Conservation (phyloP, 2,329 filamentous ascomycete species). For the Pseudogymnoascus pannorum region DNA sequence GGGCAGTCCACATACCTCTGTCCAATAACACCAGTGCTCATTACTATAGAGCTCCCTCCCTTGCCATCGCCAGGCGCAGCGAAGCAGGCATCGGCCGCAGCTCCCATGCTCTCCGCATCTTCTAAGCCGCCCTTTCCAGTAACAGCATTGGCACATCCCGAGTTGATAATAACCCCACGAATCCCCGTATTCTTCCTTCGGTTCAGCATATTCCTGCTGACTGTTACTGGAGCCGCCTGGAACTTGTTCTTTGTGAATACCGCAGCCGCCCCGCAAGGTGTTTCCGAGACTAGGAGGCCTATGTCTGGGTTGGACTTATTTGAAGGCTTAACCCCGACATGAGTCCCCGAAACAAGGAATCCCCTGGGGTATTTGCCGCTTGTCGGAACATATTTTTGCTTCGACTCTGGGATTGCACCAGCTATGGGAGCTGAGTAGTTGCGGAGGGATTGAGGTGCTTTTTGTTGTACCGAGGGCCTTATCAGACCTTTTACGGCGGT, state of each 20-base stretch:
- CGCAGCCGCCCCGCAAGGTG: constrained; percentile 77
- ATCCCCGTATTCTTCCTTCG: constrained; percentile 61
- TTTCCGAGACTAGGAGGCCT: constrained; percentile 78
- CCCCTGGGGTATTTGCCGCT: constrained; percentile 83
- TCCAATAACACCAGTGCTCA: constrained; percentile 98
- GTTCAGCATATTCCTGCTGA: constrained; percentile 66
- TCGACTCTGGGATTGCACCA: constrained; percentile 62
- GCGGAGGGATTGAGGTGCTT: constrained; percentile 27
- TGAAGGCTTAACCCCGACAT: constrained; percentile 87
- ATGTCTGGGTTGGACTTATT: constrained; percentile 91
- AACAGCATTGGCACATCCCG: constrained; percentile 93
- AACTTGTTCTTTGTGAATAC: constrained; percentile 99
- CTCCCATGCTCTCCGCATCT: constrained; percentile 80
- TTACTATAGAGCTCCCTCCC: constrained; percentile 69
- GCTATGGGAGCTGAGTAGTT: constrained; percentile 53
- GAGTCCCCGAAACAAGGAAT: constrained; percentile 77
- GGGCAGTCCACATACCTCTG: constrained; percentile 53
- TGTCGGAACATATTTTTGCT: constrained; percentile 83
- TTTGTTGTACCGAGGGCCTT: constrained; percentile 20
- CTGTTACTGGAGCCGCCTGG: constrained; percentile 88
- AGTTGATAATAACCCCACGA: constrained; percentile 82
- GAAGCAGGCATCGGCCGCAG: constrained; percentile 63
- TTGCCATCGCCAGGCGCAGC: constrained; percentile 37
- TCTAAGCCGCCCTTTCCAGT: constrained; percentile 85
- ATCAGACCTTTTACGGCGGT: constrained; percentile 21